phyloP scores from a whole-genome alignment of 2,329 filamentous ascomycete species.

The Neopestalotiopsis rosae region DNA sequence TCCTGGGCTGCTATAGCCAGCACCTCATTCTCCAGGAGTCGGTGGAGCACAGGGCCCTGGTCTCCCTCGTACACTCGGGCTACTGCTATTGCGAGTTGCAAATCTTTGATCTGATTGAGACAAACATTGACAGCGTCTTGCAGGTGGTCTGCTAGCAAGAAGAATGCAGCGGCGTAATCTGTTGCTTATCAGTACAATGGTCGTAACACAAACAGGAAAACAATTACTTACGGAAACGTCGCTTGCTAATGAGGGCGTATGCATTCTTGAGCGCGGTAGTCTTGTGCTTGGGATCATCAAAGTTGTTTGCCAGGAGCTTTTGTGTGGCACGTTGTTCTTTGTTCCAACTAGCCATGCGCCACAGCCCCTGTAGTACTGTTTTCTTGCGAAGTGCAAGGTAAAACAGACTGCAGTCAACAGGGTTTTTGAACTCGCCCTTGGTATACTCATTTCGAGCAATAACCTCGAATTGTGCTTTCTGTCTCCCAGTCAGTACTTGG shows the following conservation, averaged over 20 bases:
- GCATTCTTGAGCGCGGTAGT: conserved; percentile 94
- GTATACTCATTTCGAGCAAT: conserved; percentile 94
- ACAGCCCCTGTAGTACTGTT: conserved; percentile 84
- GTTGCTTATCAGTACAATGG: conserved; percentile 31
- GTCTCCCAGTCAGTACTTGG: conserved; percentile 10
- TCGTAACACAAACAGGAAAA: not conserved
- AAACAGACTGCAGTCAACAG: conserved; percentile 87
- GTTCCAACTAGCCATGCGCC: conserved; percentile 93
- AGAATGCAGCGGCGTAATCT: conserved; percentile 97
- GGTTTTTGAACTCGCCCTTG: conserved; percentile 84
- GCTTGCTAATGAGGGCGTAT: conserved; percentile 89
- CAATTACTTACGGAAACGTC: conserved; percentile 72
- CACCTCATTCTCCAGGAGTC: conserved; percentile 80
- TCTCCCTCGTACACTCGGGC: conserved; percentile 89
- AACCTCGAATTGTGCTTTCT: conserved; percentile 83
- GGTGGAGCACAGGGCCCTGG: conserved; percentile 72
- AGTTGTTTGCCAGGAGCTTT: conserved; percentile 86
- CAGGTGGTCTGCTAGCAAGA: conserved; percentile 84
- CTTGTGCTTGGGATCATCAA: conserved; percentile 83
- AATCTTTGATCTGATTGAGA: conserved; percentile 83
- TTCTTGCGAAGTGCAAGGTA: conserved; percentile 94
- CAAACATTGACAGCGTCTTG: conserved; percentile 87
- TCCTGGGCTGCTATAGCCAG: conserved; percentile 77
- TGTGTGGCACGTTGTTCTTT: conserved; percentile 83
- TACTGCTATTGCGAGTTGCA: conserved; percentile 89